phyloP scores from a whole-genome alignment of 1,284 basidiomycete genomes.

The Sutorius eximius region DNA sequence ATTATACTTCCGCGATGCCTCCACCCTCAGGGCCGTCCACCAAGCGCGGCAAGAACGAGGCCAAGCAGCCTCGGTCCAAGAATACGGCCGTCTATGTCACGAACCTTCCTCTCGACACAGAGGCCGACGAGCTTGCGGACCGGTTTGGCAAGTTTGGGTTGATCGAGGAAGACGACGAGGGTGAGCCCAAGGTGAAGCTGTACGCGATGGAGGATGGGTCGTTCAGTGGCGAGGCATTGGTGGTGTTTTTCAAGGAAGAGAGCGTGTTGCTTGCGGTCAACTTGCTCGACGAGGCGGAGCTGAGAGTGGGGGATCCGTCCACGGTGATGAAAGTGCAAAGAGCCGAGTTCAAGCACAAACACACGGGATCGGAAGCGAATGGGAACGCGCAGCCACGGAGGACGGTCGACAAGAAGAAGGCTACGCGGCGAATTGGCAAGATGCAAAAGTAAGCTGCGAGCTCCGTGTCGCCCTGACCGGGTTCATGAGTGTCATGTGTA shows the following conservation, averaged over 20 bases:
- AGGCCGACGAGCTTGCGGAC: constrained; percentile 71
- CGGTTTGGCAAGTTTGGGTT: constrained; percentile 91
- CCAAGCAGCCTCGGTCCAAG: constrained; percentile 61
- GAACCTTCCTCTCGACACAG: constrained; percentile 78
- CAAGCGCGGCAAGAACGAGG: constrained; percentile 63
- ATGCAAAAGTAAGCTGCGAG: constrained; percentile 78
- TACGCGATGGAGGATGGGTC: constrained; percentile 88
- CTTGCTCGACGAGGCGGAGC: constrained; percentile 90
- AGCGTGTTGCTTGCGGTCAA: constrained; percentile 85
- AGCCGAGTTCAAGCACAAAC: constrained; percentile 82
- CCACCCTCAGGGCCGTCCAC: constrained; percentile 49
- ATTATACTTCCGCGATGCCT: constrained; percentile 64
- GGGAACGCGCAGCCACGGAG: constrained; percentile 52
- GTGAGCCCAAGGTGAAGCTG: constrained; percentile 89
- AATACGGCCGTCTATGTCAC: constrained; percentile 95
- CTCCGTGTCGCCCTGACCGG: background rate
- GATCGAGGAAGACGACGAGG: constrained; percentile 88
- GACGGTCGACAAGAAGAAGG: constrained; percentile 79
- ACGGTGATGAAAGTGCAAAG: constrained; percentile 81
- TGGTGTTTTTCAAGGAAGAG: constrained; percentile 98
- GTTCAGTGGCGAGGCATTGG: constrained; percentile 93
- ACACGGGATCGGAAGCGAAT: constrained; percentile 32
- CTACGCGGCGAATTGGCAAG: constrained; percentile 77
- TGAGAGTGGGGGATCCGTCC: constrained; percentile 76
- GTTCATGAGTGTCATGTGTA: background rate